Percentiles rank a stretch among this genome's conserved stretches.
These are phyloP conservation scores for Sequoia sempervirens DNA, from an alignment of 75 land plant genomes.

Conservation along the genomic window DNA sequence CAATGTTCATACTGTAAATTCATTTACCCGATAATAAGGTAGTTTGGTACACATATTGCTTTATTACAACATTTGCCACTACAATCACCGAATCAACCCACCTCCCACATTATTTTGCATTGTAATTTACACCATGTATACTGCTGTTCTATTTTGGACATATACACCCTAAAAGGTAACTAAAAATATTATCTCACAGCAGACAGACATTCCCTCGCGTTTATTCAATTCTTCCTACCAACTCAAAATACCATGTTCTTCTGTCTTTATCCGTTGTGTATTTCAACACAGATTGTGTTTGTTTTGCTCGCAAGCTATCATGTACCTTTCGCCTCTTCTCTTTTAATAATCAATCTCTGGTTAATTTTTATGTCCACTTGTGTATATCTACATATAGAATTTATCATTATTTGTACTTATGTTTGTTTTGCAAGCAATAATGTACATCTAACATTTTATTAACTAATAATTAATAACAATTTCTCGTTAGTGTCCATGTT, in stretches of 20 bases:
- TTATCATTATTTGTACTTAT: not conserved
- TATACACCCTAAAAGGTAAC: not conserved
- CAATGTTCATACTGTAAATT: not conserved
- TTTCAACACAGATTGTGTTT: not conserved
- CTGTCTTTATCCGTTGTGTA: not conserved
- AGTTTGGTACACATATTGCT: not conserved
- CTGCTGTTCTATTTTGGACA: not conserved
- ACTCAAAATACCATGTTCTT: not conserved
- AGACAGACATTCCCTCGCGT: conserved; percentile 1
- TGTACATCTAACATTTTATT: too few relatives aligned
- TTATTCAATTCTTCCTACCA: not conserved
- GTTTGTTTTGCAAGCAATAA: too few relatives aligned
- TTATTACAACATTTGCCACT: not conserved
- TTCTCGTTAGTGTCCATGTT: too few relatives aligned
- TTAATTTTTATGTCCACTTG: too few relatives aligned
- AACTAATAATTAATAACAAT: too few relatives aligned
- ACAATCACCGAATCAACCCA: not conserved
- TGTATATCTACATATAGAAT: too few relatives aligned
- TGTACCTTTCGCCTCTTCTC: too few relatives aligned
- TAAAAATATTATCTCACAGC: not conserved
- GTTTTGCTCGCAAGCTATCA: too few relatives aligned
- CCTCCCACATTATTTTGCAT: not conserved
- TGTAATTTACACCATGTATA: not conserved
- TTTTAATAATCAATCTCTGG: too few relatives aligned
- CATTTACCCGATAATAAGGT: not conserved